Evolutionary conservation across 1,284 basidiomycete genomes (phyloP).

Genomic region (Pseudozyma hubeiensis): DNA sequence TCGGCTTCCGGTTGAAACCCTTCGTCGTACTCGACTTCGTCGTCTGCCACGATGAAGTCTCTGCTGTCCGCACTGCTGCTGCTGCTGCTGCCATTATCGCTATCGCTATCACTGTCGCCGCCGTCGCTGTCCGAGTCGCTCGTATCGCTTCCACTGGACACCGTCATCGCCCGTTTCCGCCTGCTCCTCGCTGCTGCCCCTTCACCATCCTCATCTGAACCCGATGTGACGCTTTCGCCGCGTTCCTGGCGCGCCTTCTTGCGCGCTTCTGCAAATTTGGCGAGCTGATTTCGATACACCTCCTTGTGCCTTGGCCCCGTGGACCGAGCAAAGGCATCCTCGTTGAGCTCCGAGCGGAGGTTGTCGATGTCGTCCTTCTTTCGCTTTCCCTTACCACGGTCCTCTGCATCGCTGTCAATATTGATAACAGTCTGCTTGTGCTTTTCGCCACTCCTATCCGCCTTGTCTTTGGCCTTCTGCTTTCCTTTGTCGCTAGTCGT

Average conservation of each 20-base stretch:
- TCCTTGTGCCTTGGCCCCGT: conserved; percentile 40
- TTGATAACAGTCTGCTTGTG: conserved; percentile 1
- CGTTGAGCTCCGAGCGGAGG: conserved; percentile 47
- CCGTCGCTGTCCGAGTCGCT: conserved; percentile 4
- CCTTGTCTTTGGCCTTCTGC: background rate
- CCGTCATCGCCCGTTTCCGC: conserved; percentile 2
- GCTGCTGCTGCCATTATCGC: conserved; percentile 9
- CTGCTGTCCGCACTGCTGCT: conserved; percentile 17
- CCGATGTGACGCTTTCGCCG: conserved; percentile 16
- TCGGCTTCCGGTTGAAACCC: conserved; percentile 11
- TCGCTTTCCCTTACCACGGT: conserved; percentile 5
- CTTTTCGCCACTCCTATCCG: background rate
- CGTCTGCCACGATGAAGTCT: conserved; percentile 41
- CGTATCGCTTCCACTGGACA: conserved; percentile 6
- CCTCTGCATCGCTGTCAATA: conserved; percentile 2
- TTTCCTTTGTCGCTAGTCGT: background rate
- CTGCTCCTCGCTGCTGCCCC: background rate
- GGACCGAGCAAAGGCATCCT: conserved; percentile 48
- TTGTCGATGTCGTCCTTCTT: conserved; percentile 36
- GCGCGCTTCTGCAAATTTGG: conserved; percentile 27
- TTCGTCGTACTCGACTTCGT: conserved; percentile 41
- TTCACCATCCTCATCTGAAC: conserved; percentile 3
- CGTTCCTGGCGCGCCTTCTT: conserved; percentile 24
- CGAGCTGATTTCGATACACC: conserved; percentile 35
- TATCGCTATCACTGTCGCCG: conserved; percentile 10